Percentiles rank a stretch among this genome's conserved stretches.
Evolutionary conservation across 768 basidiomycete genomes (phyloP).

Genomic region (Auriculariales sp.): DNA sequence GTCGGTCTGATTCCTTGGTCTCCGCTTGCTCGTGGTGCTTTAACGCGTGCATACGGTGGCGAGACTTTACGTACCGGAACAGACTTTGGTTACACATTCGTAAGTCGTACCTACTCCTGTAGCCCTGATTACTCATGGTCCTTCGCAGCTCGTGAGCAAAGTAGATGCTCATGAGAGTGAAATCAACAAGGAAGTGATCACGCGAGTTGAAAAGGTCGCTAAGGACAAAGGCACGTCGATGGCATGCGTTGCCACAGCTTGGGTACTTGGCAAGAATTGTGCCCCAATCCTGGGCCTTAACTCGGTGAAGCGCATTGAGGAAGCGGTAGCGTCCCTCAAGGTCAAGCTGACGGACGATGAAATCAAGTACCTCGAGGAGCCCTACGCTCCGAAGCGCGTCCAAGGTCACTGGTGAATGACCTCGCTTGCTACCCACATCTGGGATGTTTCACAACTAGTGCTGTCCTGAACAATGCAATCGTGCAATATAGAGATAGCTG

Average conservation of each 20-base stretch:
- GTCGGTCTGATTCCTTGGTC: slow-evolving; percentile 38
- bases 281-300: slow-evolving; percentile 48
- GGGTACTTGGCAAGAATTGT: slow-evolving; percentile 23
- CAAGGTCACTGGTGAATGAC: slow-evolving; percentile 34
- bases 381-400: slow-evolving; percentile 32
- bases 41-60: slow-evolving; percentile 19
- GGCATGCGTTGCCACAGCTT: slow-evolving; percentile 29
- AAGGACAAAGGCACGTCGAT: slow-evolving; percentile 22
- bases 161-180: background rate
- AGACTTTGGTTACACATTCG: slow-evolving; percentile 12
- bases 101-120: background rate
- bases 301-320: slow-evolving; percentile 30
- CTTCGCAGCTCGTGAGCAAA: background rate
- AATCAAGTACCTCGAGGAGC: slow-evolving; percentile 37
- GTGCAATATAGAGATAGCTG: too few relatives aligned
- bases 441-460: too few relatives aligned
- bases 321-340: slow-evolving; percentile 20
- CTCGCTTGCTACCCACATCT: too few relatives aligned
- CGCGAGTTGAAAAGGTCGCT: slow-evolving; percentile 28
- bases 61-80: slow-evolving; percentile 17
- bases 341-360: slow-evolving; percentile 43
- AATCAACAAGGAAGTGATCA: slow-evolving; percentile 9
- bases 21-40: slow-evolving; percentile 24
- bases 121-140: background rate
- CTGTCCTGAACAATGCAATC: too few relatives aligned